phyloP scores from a whole-genome alignment of 345 rosid species.

The Eucalyptus tenuipes region DNA sequence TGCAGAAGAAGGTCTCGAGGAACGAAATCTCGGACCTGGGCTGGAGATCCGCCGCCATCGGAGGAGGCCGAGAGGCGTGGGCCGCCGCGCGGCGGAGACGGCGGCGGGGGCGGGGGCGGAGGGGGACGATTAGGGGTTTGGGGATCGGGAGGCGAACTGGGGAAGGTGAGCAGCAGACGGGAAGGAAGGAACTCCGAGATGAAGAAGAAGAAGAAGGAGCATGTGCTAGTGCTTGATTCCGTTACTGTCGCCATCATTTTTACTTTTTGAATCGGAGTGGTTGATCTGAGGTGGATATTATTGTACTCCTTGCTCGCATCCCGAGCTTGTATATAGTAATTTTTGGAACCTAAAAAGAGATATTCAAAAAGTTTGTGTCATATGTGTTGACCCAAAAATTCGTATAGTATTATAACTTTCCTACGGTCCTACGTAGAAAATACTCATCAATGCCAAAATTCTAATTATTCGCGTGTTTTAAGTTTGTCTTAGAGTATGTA shows the following conservation, averaged over 20 bases:
- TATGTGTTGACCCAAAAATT: neutral
- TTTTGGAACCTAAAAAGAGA: neutral
- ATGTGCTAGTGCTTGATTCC: neutral
- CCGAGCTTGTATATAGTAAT: neutral
- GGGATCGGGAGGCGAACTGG: neutral
- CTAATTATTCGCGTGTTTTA: neutral
- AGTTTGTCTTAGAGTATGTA: neutral
- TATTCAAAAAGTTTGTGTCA: neutral
- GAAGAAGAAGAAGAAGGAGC: neutral
- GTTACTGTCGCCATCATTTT: neutral
- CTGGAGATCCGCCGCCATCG: neutral
- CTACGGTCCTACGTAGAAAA: neutral
- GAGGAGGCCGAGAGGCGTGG: neutral
- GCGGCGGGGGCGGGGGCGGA: neutral
- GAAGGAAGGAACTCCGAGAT: neutral
- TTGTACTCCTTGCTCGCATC: neutral
- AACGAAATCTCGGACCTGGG: conserved; percentile 63
- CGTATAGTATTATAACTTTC: neutral
- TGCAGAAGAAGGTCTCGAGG: conserved; percentile 69
- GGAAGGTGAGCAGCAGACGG: neutral
- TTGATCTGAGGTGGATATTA: neutral
- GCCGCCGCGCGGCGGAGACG: neutral
- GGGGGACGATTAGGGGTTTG: neutral
- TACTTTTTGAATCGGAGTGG: neutral
- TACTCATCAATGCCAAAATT: neutral